A percentile compares a stretch with the other conserved stretches of the same genome.
Conservation (phyloP, 2,329 filamentous ascomycete genomes). For the Aspergillus cejpii region DNA sequence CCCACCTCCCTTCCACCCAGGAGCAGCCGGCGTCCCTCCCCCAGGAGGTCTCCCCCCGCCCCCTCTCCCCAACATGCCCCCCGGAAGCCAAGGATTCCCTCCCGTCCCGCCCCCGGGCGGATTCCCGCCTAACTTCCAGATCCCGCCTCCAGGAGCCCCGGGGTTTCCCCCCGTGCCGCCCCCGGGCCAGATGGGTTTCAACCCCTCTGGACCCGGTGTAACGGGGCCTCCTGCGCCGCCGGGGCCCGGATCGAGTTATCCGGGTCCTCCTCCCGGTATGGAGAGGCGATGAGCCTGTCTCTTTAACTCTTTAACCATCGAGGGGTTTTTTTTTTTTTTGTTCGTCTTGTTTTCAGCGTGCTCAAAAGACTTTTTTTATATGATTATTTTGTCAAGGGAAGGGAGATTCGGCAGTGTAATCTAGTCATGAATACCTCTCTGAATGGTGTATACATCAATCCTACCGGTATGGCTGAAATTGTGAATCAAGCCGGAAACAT, state of each 20-base stretch:
- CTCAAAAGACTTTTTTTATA: neutral
- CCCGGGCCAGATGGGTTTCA: slow-evolving; percentile 24
- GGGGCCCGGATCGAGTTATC: slow-evolving; percentile 17
- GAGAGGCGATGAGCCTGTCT: slow-evolving; percentile 30
- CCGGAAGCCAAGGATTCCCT: slow-evolving; percentile 33
- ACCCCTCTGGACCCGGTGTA: slow-evolving; percentile 24
- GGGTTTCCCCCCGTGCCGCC: slow-evolving; percentile 30
- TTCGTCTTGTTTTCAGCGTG: neutral
- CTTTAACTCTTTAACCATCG: too few relatives aligned
- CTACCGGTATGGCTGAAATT: too few relatives aligned
- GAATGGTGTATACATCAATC: too few relatives aligned
- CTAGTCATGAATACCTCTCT: too few relatives aligned
- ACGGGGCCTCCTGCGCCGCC: slow-evolving; percentile 28
- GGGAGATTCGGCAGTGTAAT: too few relatives aligned
- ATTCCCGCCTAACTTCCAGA: slow-evolving; percentile 24
- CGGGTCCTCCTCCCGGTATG: slow-evolving; percentile 25
- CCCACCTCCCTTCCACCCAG: slow-evolving; percentile 42
- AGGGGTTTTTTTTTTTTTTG: neutral
- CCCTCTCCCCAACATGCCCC: slow-evolving; percentile 37
- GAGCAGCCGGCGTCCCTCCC: slow-evolving; percentile 32
- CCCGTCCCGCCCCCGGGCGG: slow-evolving; percentile 44
- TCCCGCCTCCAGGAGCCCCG: slow-evolving; percentile 22
- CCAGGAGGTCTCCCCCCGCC: slow-evolving; percentile 31
- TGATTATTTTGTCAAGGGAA: too few relatives aligned
- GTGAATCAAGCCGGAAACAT: too few relatives aligned